Evolutionary conservation across 2,329 filamentous ascomycete genomes (phyloP).

Genomic region (Hypoxylon sp.): DNA sequence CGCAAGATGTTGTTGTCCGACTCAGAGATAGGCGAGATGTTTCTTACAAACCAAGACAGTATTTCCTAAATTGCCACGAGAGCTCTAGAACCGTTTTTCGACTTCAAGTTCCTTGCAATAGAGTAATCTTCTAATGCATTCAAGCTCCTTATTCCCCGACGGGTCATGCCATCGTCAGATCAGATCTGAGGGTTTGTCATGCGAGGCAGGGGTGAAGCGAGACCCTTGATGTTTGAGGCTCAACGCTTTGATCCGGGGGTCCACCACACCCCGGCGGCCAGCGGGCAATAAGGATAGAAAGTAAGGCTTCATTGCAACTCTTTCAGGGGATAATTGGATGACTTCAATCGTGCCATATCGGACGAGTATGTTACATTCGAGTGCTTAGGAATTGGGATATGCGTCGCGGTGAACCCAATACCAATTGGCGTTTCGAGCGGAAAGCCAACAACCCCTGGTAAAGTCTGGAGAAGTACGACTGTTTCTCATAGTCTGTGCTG

Average conservation of each 20-base stretch:
- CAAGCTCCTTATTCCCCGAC: slow-evolving; percentile 41
- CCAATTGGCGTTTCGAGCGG: slow-evolving; percentile 31
- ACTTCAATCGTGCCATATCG: slow-evolving; percentile 51
- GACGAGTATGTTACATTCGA: slow-evolving; percentile 47
- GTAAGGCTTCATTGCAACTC: slow-evolving; percentile 24
- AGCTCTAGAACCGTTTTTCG: slow-evolving; percentile 35
- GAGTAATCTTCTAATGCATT: slow-evolving; percentile 21
- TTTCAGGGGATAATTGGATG: slow-evolving; percentile 32
- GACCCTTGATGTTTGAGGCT: slow-evolving; percentile 50
- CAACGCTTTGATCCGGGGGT: slow-evolving; percentile 50
- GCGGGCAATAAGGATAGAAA: slow-evolving; percentile 24
- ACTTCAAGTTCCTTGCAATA: slow-evolving; percentile 27
- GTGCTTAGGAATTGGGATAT: slow-evolving; percentile 37
- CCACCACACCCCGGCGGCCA: slow-evolving; percentile 32
- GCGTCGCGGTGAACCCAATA: slow-evolving; percentile 44
- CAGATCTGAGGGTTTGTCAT: slow-evolving; percentile 42
- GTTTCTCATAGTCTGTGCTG: slow-evolving; percentile 12
- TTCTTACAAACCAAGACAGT: slow-evolving; percentile 24
- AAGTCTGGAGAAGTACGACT: slow-evolving; percentile 26
- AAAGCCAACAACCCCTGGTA: slow-evolving; percentile 13
- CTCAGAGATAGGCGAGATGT: slow-evolving; percentile 20
- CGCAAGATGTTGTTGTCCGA: slow-evolving; percentile 11
- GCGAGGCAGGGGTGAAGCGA: slow-evolving; percentile 46
- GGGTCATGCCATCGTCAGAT: slow-evolving; percentile 51
- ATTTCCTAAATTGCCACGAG: slow-evolving; percentile 10